Percentiles rank a stretch among this genome's conserved stretches.
Evolutionary conservation across 73 alveolate genomes (phyloP).

Genomic region (Uronychia setigera): DNA sequence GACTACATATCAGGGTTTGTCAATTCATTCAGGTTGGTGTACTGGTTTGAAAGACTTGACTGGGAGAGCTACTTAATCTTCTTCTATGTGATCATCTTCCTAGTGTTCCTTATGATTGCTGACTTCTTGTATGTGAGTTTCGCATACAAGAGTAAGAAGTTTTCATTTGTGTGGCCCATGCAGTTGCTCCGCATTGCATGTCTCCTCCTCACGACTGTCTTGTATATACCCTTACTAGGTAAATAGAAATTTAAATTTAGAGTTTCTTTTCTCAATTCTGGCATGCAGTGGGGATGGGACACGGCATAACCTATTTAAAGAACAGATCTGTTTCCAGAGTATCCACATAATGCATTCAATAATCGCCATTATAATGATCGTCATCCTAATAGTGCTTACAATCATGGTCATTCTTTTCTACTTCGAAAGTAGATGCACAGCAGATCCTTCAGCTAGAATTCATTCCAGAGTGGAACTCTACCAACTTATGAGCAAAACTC

Average conservation of each 20-base stretch:
- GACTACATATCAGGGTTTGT: slow-evolving; percentile 27
- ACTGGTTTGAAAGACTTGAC: slow-evolving; percentile 33
- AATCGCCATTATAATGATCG: slow-evolving; percentile 15
- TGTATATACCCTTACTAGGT: slow-evolving; percentile 43
- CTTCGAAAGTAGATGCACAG: slow-evolving; percentile 11
- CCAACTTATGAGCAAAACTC: slow-evolving; percentile 5
- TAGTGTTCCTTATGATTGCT: slow-evolving; percentile 34
- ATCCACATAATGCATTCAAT: slow-evolving; percentile 42
- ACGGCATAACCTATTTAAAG: slow-evolving; percentile 7
- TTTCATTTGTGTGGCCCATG: slow-evolving; percentile 63
- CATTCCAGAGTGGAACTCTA: neutral
- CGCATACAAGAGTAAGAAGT: slow-evolving; percentile 37
- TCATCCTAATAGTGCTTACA: neutral
- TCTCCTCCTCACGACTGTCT: slow-evolving; percentile 15
- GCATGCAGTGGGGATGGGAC: slow-evolving; percentile 14
- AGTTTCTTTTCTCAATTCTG: slow-evolving; percentile 28
- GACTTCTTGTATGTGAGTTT: slow-evolving; percentile 49
- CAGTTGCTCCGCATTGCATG: slow-evolving; percentile 29
- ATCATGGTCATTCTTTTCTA: slow-evolving; percentile 12
- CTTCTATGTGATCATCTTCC: slow-evolving; percentile 37
- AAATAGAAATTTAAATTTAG: slow-evolving; percentile 6
- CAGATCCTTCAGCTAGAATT: slow-evolving; percentile 7
- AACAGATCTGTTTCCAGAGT: slow-evolving; percentile 36
- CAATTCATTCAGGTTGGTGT: slow-evolving; percentile 31
- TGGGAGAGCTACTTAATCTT: slow-evolving; percentile 48